phyloP scores from a whole-genome alignment of 2,329 filamentous ascomycete genomes.

The Diaporthe sp. region DNA sequence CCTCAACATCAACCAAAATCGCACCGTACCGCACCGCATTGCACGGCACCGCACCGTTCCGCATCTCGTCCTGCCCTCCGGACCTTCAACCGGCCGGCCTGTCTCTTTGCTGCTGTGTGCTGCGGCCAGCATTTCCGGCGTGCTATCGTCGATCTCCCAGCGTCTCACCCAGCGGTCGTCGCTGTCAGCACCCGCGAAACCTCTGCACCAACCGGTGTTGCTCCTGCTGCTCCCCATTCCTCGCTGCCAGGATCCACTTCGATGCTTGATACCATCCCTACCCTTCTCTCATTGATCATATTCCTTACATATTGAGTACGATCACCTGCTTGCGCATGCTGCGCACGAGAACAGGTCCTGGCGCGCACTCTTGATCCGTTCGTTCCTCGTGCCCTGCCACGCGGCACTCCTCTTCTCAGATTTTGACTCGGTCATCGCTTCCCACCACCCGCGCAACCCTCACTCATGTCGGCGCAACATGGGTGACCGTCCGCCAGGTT shows the following conservation, averaged over 20 bases:
- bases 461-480: constrained; percentile 42
- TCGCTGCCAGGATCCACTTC: constrained; percentile 6
- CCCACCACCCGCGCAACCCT: not conserved
- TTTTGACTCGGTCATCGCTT: not conserved
- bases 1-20: constrained; percentile 24
- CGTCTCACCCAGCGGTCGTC: constrained; percentile 1
- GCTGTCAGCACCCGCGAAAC: constrained; percentile 18
- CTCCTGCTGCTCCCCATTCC: not conserved
- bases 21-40: constrained; percentile 8
- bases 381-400: not conserved
- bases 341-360: not conserved
- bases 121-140: not conserved
- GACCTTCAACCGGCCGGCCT: constrained; percentile 1
- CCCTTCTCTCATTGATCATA: constrained; percentile 2
- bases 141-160: not conserved
- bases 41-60: constrained; percentile 27
- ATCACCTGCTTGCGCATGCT: not conserved
- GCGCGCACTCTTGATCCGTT: not conserved
- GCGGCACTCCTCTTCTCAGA: constrained; percentile 10
- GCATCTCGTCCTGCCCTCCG: not conserved
- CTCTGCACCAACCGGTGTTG: not conserved
- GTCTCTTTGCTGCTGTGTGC: not conserved
- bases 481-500: constrained; percentile 46
- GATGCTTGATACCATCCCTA: not conserved
- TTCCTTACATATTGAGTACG: not conserved